Evolutionary conservation across 2,329 filamentous ascomycete genomes (phyloP), one percentile per base, ranked within the genome.

Genomic region (Dothiorella sarmentorum): DNA sequence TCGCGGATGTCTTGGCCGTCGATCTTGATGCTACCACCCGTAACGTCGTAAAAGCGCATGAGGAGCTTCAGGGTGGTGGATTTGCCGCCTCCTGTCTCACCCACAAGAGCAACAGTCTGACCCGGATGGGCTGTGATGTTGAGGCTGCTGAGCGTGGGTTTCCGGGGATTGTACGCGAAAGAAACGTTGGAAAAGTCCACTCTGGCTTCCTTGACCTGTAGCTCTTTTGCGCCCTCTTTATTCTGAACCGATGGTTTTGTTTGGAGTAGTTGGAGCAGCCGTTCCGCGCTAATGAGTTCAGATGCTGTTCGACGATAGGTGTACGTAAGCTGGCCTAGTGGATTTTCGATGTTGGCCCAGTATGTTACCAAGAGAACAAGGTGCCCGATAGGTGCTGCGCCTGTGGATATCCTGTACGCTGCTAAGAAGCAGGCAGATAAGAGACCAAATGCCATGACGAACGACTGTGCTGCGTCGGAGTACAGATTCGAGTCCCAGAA

Each of bases 291-390:
- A 35, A 89, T 82, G 24, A 90, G 72, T 47, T 83, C 79, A 18
- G 74, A 72, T 3, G 77, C 75, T 27, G 84, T 71, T 45, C 75
- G 73, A 20, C 75, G 73, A 59, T 81, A 78, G 26, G 77, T 78
- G 62, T 73, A 78, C 0, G 77, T 76, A 38, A 85, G 74, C 11
- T 75, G 74, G n/a, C 75, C 73, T 3, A 85, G 69, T 6, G 82
- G 82, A 3, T 66, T 67, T 58, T 76, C 74, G 64, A 78, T 73
- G 0, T 70, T 71, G 17, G 65, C 60, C 86, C 86, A 90, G 69
- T 88, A 89, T 31, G 82, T 79, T 15, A 87, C 75, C 24, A 90
- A 71, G 17, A 85, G 85, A 4, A 89, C 82, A 61, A 90, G 85
- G 60, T 80, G 80, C 38, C 85, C 85, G 11, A 86, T 74, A 0